Base-by-base conservation (phyloP, 2,329 filamentous ascomycete genomes). In the Fusarium robinianum region DNA sequence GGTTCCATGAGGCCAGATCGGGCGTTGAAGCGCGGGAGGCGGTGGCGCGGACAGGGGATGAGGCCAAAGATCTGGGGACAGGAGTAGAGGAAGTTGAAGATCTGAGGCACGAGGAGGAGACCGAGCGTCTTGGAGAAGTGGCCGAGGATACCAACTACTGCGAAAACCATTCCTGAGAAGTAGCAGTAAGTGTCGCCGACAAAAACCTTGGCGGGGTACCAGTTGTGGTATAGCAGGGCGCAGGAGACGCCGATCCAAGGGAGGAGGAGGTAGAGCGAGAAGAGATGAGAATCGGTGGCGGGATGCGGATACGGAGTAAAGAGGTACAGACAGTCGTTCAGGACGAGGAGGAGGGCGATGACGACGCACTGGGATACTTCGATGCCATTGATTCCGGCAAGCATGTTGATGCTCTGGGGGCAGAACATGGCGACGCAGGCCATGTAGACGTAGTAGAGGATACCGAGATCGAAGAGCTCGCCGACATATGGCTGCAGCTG, bases 101-200 rank as follows among this genome's bases (percentile, higher is more conserved):
- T 87, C 72, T 99, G 94, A 10, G 94, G 94, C 25, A 96, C 78
- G 57, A 99, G 86, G 7, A 99, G 78, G 36, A 99, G 80, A 42
- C 96, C 80, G 31, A 99, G 79, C 1, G 94, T 99, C 73, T 99
- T 99, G 74, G 88, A 95, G 73, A 99, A 99, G 73, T 99, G 94
- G 16, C 94, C 94, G 38, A 96, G 79, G 63, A 99, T 97, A 53
- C 90, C 90, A 55, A 97, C 94, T 30, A 96, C 91, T 40, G 92
- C 94, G 66, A 99, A 99, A 25, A 97, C 88, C 90, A 99, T 99
- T 57, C 94, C 94, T 1, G 94, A 94, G 69, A 99, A 96, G 73
- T 99, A 99, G 78, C 94, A 99, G 78, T 97, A 99, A 4, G 94
- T 99, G 70, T 99, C 94, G 42, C 94, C 94, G 8, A 97, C 92